Evolutionary conservation across 352 stramenopile species (phyloP).

Genomic region (Lagenidium sp.): DNA sequence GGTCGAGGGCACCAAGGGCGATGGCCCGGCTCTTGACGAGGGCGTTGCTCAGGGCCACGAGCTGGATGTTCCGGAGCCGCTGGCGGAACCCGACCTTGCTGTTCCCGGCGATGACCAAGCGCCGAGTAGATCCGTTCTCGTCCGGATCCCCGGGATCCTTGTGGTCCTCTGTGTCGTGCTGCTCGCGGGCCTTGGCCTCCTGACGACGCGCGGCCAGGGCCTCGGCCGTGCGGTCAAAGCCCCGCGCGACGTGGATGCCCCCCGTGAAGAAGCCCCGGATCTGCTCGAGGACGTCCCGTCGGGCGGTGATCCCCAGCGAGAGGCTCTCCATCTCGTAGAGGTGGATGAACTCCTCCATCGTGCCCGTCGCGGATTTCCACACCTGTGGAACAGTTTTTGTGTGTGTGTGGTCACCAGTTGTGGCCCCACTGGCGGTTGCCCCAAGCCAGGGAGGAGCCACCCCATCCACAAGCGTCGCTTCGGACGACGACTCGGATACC

Average conservation of each 20-base stretch:
- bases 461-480: too few relatives aligned
- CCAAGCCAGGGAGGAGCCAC: too few relatives aligned
- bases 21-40: conserved; percentile 37
- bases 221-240: conserved; percentile 32
- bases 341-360: conserved; percentile 63
- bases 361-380: too few relatives aligned
- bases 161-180: conserved; percentile 5
- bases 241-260: conserved; percentile 16
- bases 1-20: conserved; percentile 32
- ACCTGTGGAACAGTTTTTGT: too few relatives aligned
- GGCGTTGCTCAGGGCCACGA: conserved; percentile 37
- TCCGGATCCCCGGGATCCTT: not conserved
- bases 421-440: too few relatives aligned
- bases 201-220: conserved; percentile 27
- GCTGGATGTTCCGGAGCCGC: conserved; percentile 55
- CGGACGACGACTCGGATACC: too few relatives aligned
- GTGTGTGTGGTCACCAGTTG: too few relatives aligned
- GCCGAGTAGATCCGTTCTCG: too few relatives aligned
- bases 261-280: conserved; percentile 36
- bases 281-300: conserved; percentile 39
- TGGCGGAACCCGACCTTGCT: conserved; percentile 45
- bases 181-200: too few relatives aligned
- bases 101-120: conserved; percentile 41
- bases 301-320: conserved; percentile 48
- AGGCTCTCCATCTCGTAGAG: conserved; percentile 74